Base-by-base conservation (phyloP, 192 early-diverging fungal genomes). In the Helicostylum pulchrum region DNA sequence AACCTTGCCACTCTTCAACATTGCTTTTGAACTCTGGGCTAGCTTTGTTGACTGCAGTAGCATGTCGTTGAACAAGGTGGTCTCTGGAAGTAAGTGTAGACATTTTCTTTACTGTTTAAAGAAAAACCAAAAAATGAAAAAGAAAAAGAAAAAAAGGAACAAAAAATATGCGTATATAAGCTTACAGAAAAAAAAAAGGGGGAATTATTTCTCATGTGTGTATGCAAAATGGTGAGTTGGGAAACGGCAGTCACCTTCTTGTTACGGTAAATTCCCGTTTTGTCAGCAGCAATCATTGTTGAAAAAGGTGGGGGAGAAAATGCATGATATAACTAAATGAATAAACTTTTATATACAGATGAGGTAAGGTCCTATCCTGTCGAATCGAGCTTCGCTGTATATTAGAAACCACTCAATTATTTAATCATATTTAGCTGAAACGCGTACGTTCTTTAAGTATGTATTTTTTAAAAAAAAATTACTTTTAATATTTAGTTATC, bases 1-100 rank as follows among this genome's bases (percentile, higher is more conserved):
- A 56, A 49, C 49, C 66, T 36, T 67, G 63, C 86, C 82, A 83
- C 66, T 80, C 83, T 62, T 74, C 72, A 46, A 80, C 69, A 69
- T 87, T 87, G 42, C 70, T 75, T 62, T 76, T 70, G 64, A 80
- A 86, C 53, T 86, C 84, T 15, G 74, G 67, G 0, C 74, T 75
- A 14, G 72, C 68, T 51, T 77, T 80, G 62, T 73, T 71, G 55
- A 79, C 66, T 23, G 61, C 62, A 14, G 80, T 78, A 52, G 79
- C 73, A 60, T 73, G 58, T 2, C 76, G 72, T 30, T 71, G 74
- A 42, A 77, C 75, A 59, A 78, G 67, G 64, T 81, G 76, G 23
- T 72, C 65, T 56, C 61, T 50, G 6, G 53, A 50, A 20, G 65
- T 72, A n/a, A 57, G 23, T 20, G 65, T 55, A 6, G 71, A 72